These are phyloP conservation scores for Metarhizium brunneum DNA, from an alignment of 2,329 filamentous ascomycete genomes.

Conservation along the genomic window DNA sequence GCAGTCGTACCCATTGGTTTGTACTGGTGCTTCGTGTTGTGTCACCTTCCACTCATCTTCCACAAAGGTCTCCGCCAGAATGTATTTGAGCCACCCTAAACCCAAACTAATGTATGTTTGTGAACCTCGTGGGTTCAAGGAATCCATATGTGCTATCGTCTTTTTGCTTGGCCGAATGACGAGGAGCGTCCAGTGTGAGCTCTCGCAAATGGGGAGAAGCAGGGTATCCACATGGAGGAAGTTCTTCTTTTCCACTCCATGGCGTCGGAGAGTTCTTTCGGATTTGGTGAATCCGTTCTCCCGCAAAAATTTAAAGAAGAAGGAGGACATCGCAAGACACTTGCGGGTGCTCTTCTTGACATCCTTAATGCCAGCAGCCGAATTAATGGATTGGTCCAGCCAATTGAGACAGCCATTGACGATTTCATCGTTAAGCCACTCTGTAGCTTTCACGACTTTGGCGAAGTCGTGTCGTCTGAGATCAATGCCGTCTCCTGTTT, in stretches of 20 bases:
- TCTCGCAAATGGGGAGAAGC: constrained; percentile 58
- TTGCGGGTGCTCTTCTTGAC: constrained; percentile 40
- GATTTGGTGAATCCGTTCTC: constrained; percentile 37
- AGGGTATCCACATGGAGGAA: constrained; percentile 58
- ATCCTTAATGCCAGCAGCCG: constrained; percentile 41
- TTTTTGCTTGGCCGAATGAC: constrained; percentile 53
- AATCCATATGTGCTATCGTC: constrained; percentile 62
- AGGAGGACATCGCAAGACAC: constrained; percentile 54
- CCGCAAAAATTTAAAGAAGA: constrained; percentile 51
- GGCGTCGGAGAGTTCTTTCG: constrained; percentile 46
- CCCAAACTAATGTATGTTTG: constrained; percentile 31
- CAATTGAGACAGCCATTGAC: constrained; percentile 58
- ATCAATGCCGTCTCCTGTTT: constrained; percentile 38
- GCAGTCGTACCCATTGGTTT: constrained; percentile 64
- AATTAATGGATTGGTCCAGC: constrained; percentile 50
- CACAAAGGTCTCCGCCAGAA: constrained; percentile 45
- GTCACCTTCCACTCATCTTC: constrained; percentile 51
- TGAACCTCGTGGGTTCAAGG: constrained; percentile 37
- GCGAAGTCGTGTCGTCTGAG: constrained; percentile 50
- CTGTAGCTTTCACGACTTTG: constrained; percentile 45
- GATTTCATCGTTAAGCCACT: constrained; percentile 71
- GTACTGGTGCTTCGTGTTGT: constrained; percentile 40
- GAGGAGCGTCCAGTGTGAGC: constrained; percentile 62
- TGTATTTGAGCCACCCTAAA: constrained; percentile 45
- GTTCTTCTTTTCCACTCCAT: constrained; percentile 48